phyloP scores from a whole-genome alignment of 2,329 filamentous ascomycete species.

The Alternaria conjuncta region DNA sequence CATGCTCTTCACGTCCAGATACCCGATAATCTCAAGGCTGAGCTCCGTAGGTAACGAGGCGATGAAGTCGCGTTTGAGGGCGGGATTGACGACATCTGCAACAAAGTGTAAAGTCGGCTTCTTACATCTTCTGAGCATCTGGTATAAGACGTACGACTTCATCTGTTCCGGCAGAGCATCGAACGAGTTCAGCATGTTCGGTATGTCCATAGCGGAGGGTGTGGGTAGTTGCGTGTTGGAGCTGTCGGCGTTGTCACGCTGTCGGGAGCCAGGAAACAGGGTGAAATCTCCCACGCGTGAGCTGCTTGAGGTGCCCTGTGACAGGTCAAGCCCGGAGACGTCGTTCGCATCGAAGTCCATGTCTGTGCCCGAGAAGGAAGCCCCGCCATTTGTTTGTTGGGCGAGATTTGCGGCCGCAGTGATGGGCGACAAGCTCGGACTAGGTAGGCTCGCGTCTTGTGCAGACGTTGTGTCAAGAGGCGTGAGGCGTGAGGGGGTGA shows the following conservation, averaged over 20 bases:
- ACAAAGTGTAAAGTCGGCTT: slow-evolving; percentile 89
- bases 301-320: slow-evolving; percentile 25
- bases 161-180: slow-evolving; percentile 89
- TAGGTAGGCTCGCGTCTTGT: slow-evolving; percentile 91
- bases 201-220: slow-evolving; percentile 73
- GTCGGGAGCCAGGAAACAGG: slow-evolving; percentile 19
- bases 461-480: slow-evolving; percentile 72
- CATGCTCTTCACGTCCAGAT: slow-evolving; percentile 83
- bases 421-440: slow-evolving; percentile 88
- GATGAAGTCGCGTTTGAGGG: slow-evolving; percentile 92
- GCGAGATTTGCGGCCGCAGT: slow-evolving; percentile 75
- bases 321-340: slow-evolving; percentile 46
- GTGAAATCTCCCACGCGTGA: slow-evolving; percentile 20
- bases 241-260: slow-evolving; percentile 27
- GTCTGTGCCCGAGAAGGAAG: slow-evolving; percentile 29
- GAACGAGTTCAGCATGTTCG: slow-evolving; percentile 84
- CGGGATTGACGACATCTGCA: slow-evolving; percentile 89
- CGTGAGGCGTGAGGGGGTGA: slow-evolving; percentile 47
- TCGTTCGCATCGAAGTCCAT: slow-evolving; percentile 45
- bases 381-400: slow-evolving; percentile 43
- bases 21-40: slow-evolving; percentile 84
- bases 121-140: slow-evolving; percentile 85
- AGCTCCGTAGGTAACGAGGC: slow-evolving; percentile 83
- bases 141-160: slow-evolving; percentile 97
- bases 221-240: slow-evolving; percentile 46